phyloP scores from a whole-genome alignment of 2,329 filamentous ascomycete genomes.

The Fusarium pseudonygamai region DNA sequence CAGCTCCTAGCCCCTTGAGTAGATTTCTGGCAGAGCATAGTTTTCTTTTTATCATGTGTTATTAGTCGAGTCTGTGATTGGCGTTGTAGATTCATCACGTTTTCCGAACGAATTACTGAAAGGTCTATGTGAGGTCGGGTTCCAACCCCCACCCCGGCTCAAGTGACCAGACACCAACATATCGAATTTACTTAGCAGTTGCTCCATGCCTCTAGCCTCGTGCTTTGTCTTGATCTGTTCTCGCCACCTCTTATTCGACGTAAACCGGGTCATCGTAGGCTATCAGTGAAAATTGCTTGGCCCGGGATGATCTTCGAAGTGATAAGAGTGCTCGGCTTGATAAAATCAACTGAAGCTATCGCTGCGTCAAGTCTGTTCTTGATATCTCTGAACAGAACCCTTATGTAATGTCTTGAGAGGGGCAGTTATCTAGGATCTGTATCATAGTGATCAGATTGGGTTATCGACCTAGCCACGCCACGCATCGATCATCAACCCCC shows the following conservation, averaged over 20 bases:
- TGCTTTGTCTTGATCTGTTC: not conserved
- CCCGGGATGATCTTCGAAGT: not conserved
- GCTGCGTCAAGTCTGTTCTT: not conserved
- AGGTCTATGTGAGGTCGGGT: not conserved
- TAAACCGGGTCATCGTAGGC: not conserved
- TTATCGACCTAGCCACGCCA: slow-evolving; percentile 3
- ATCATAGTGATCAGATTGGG: not conserved
- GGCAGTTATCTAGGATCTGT: not conserved
- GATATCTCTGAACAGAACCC: not conserved
- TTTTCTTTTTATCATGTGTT: slow-evolving; percentile 5
- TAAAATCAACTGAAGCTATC: not conserved
- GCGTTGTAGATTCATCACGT: not conserved
- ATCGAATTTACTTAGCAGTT: not conserved
- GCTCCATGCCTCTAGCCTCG: not conserved
- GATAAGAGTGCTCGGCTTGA: not conserved
- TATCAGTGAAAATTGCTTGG: not conserved
- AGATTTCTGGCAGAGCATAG: not conserved
- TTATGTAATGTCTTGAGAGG: slow-evolving; percentile 6
- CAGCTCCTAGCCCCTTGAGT: not conserved
- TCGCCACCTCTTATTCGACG: not conserved
- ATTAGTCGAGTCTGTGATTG: slow-evolving; percentile 7
- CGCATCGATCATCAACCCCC: slow-evolving; percentile 13
- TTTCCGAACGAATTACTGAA: not conserved
- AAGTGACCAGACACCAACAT: not conserved
- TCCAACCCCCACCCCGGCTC: not conserved